Percentiles rank a stretch among this genome's conserved stretches.
phyloP scores from a whole-genome alignment of 2,329 filamentous ascomycete species.

The Lachnellula hyalina region DNA sequence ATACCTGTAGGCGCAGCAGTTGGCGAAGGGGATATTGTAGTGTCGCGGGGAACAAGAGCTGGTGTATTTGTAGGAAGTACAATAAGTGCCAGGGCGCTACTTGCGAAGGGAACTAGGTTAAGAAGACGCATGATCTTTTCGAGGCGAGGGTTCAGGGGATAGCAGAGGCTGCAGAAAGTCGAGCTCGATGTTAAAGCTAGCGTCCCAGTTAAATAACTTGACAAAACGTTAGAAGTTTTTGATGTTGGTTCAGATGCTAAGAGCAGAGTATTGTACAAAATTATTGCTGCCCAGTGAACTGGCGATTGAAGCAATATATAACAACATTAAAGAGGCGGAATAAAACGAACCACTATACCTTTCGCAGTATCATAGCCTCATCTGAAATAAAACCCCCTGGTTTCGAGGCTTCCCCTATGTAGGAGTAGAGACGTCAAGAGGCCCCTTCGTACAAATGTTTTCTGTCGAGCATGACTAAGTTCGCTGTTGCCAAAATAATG shows the following conservation, averaged over 20 bases:
- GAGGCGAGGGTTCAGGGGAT: neutral
- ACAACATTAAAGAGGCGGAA: neutral
- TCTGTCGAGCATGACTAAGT: neutral
- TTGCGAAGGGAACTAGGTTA: neutral
- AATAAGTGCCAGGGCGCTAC: neutral
- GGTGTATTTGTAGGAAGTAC: neutral
- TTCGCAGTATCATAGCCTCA: neutral
- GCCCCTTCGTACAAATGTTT: neutral
- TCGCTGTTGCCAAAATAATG: neutral
- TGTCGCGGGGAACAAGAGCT: neutral
- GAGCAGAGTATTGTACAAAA: neutral
- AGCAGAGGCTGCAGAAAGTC: neutral
- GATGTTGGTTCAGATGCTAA: neutral
- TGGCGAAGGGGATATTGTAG: neutral
- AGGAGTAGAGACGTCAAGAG: neutral
- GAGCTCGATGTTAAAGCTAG: neutral
- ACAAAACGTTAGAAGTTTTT: neutral
- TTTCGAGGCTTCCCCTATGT: neutral
- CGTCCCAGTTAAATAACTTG: neutral
- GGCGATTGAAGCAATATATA: neutral
- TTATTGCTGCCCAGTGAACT: neutral
- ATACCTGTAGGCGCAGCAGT: neutral
- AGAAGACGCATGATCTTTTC: neutral
- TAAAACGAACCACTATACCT: neutral
- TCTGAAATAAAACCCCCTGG: neutral